Percentiles rank a stretch among this genome's conserved stretches.
phyloP scores from a whole-genome alignment of 768 basidiomycete genomes.

The Rhodotorula graminis region DNA sequence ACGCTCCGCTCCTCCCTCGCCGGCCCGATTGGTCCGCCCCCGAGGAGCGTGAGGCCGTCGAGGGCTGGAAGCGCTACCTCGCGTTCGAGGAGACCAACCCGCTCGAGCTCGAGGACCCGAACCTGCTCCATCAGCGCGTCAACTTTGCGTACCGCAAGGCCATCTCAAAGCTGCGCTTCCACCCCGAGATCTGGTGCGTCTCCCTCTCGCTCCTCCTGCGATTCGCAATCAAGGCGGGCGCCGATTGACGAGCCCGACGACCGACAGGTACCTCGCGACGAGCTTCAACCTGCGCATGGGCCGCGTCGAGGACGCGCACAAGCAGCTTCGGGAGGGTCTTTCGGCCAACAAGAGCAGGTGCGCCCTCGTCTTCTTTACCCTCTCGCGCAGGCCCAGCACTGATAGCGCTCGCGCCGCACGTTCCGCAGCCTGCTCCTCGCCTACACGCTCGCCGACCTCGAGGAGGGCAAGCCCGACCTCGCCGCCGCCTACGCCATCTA shows the following conservation, averaged over 20 bases:
- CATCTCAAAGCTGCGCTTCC: conserved; percentile 85
- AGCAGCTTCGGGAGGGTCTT: conserved; percentile 75
- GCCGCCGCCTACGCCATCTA: conserved; percentile 67
- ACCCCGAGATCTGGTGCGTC: conserved; percentile 83
- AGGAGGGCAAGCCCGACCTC: conserved; percentile 62
- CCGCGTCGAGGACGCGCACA: conserved; percentile 72
- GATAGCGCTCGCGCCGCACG: no score
- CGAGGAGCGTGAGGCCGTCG: conserved; percentile 68
- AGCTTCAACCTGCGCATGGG: conserved; percentile 70
- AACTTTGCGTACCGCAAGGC: conserved; percentile 83
- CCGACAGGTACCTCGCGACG: conserved; percentile 79
- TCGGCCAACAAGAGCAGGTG: conserved; percentile 81
- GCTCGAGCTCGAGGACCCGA: conserved; percentile 78
- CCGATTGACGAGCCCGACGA: not conserved
- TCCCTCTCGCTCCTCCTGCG: not conserved
- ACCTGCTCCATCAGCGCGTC: conserved; percentile 63
- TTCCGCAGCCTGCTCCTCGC: conserved; percentile 71
- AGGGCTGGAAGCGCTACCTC: conserved; percentile 83
- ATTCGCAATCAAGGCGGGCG: fast-evolving
- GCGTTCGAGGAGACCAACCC: conserved; percentile 96
- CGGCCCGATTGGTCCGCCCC: conserved; percentile 66
- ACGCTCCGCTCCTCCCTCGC: conserved; percentile 60
- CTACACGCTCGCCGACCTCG: conserved; percentile 75
- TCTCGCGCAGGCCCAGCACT: not conserved
- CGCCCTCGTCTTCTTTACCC: conserved; percentile 20